Base-by-base conservation (phyloP, 495 filamentous ascomycete genomes). In the Schizothecium vesticola region DNA sequence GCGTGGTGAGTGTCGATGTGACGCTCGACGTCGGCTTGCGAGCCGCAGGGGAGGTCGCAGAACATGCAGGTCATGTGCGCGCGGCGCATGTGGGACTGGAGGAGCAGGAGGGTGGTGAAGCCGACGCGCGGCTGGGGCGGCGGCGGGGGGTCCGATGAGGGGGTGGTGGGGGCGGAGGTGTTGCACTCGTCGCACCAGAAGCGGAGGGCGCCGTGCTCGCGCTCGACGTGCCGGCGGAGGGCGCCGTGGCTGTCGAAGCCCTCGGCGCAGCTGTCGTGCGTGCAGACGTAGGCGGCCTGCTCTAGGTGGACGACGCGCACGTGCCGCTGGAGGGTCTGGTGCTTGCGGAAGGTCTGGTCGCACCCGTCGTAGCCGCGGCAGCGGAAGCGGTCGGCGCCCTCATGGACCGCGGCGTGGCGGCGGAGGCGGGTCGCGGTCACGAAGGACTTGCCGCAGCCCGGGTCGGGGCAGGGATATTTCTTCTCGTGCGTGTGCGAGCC, bases 241-340 rank as follows among this genome's bases (percentile, higher is more conserved):
- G 88, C 85, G 1, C 83, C 85, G 9, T 87, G 83, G 2, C 84
- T 90, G 59, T 94, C 88, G 68, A 94, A 97, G 6, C 86, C 89
- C 68, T 84, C 85, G 2, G 80, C 71, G 76, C 95, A 99, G 6
- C 85, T 84, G 9, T 87, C 88, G 24, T 78, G 77, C n/a, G 80
- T 77, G 76, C 94, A 97, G 3, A 83, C 79, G 69, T 87, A 96
- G 1, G 92, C 86, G 23, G 88, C 83, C 67, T 86, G 75, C 7
- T 88, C 81, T 24, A 94, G 81, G 75, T 99, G 95, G 3, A 84
- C 86, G 0, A 84, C 82, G 23, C 86, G 84, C 61, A 97, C 88
- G 77, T 99, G 95, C 21, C 90, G 87, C 71, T 92, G 87, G 12
- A 99, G 85, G 2, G 93, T 97, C 64, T 90, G 86, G 72, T 93